Base-by-base conservation (phyloP, 768 basidiomycete genomes). In the Mycena rosella region DNA sequence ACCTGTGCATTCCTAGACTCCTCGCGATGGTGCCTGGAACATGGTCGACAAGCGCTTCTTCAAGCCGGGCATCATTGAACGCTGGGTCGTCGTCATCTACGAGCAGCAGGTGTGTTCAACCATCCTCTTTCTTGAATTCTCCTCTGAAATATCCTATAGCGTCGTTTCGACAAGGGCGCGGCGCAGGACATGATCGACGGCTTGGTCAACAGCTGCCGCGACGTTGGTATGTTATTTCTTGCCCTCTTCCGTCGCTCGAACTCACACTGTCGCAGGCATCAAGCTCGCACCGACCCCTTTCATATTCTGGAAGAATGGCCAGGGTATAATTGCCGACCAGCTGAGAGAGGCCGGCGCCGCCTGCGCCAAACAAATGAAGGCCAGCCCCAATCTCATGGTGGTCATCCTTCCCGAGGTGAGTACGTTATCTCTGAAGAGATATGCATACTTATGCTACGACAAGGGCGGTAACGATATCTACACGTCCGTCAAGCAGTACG, bases 41-140 rank as follows among this genome's bases (percentile, higher is more conserved):
- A 92, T 94, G 93, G 83, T 92, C 2, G 90, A 92, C 70, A 92
- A 91, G 69, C 83, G 84, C 32, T 93, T 95, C 78, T 91, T 82
- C 78, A 81, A 78, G 61, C 86, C 91, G 0, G 84, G 78, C 2
- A 72, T 67, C 14, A 86, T 95, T 59, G 75, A 80, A 0, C 80
- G 84, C 20, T 94, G 91, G 90, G 83, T 85, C 32, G 79, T 94
- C 5, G 83, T 91, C 9, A 72, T 93, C 27, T 94, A 89, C 68
- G 93, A 94, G 75, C 83, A 85, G 22, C 79, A 85, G 54, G 63
- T 64, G 0, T n/a, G 44, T 49, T 4, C 17, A 5, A 0, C 17
- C 10, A 11, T n/a, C 18, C 44, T 53, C 32, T 34, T 55, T 1
- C 29, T 17, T 18, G 24, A 2, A 60, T 38, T 78, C 14, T 74